Percentiles rank a stretch among this genome's conserved stretches.
These are phyloP conservation scores for Orychophragmus violaceus DNA, from an alignment of 345 rosid genomes.

Conservation along the genomic window DNA sequence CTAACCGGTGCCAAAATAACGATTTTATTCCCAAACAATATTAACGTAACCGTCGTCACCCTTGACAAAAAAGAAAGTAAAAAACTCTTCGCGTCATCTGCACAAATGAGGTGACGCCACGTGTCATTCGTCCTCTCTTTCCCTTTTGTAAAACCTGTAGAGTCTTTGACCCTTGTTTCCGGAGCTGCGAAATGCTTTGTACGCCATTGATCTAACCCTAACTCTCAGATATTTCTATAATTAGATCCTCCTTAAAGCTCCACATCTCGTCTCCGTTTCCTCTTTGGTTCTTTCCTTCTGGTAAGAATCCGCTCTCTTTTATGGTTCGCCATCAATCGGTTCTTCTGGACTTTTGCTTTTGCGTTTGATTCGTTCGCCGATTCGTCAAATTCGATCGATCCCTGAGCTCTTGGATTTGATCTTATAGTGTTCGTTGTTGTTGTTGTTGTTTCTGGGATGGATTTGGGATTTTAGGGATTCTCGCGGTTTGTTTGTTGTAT, in stretches of 20 bases:
- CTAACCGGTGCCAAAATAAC: background rate
- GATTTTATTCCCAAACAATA: too few relatives aligned
- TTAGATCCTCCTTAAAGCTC: conserved; percentile 27
- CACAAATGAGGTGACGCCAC: conserved; percentile 17
- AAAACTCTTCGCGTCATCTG: conserved; percentile 21
- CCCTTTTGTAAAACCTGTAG: background rate
- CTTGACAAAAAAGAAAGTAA: background rate
- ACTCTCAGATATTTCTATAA: background rate
- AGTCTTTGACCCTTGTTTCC: conserved; percentile 14
- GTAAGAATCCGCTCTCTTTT: conserved; percentile 31
- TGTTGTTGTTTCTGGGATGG: background rate
- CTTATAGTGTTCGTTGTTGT: conserved; percentile 17
- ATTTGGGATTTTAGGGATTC: conserved; percentile 12
- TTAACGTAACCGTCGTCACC: background rate
- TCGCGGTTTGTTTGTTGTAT: conserved; percentile 12
- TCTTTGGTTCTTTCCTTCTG: conserved; percentile 28
- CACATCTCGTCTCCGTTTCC: conserved; percentile 7
- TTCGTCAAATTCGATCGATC: background rate
- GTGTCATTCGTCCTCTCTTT: conserved; percentile 13
- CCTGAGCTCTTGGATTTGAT: conserved; percentile 11
- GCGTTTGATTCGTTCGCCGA: background rate
- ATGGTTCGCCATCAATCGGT: background rate
- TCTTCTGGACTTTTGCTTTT: background rate
- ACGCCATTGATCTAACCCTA: conserved; percentile 17
- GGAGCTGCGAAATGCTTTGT: conserved; percentile 9